These are phyloP conservation scores for Viola odorata DNA, from an alignment of 345 rosid species.

Conservation along the genomic window DNA sequence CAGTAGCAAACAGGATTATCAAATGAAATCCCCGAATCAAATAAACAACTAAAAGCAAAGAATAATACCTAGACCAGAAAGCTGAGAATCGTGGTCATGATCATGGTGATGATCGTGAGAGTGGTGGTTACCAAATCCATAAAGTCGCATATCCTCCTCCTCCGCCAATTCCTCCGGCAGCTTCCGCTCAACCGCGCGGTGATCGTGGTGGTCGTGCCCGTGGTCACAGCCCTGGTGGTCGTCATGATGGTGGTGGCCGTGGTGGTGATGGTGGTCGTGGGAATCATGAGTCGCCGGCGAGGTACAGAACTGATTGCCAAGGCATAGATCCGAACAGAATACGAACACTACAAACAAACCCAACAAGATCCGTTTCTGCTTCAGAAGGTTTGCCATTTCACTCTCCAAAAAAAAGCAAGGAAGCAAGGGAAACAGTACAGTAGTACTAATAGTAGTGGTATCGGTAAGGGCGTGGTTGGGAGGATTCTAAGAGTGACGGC, in stretches of 20 bases:
- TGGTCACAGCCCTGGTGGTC: slow-evolving; percentile 17
- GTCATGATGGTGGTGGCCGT: slow-evolving; percentile 27
- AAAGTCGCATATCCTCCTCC: slow-evolving; percentile 84
- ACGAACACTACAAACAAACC: slow-evolving; percentile 18
- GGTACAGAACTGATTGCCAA: slow-evolving; percentile 29
- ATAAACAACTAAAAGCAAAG: neutral
- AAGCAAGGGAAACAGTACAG: neutral
- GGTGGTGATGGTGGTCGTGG: slow-evolving; percentile 32
- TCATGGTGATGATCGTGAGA: slow-evolving; percentile 26
- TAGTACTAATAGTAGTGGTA: neutral
- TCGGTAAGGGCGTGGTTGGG: slow-evolving; percentile 2
- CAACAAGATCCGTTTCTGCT: slow-evolving; percentile 2
- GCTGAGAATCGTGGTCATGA: slow-evolving; percentile 33
- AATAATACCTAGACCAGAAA: slow-evolving; percentile 55
- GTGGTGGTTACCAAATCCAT: slow-evolving; percentile 57
- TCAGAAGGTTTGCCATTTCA: slow-evolving; percentile 22
- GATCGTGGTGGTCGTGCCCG: slow-evolving; percentile 21
- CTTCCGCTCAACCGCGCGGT: slow-evolving; percentile 20
- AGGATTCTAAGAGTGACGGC: slow-evolving; percentile 8
- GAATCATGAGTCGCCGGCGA: slow-evolving; percentile 36
- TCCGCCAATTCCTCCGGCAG: slow-evolving; percentile 93
- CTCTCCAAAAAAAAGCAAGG: neutral
- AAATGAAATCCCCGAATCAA: too few relatives aligned
- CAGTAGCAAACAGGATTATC: too few relatives aligned
- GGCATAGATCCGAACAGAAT: slow-evolving; percentile 46